Evolutionary conservation across 2,329 filamentous ascomycete species (phyloP), one percentile per base, ranked within the genome.

Genomic region (Diatrype stigma): DNA sequence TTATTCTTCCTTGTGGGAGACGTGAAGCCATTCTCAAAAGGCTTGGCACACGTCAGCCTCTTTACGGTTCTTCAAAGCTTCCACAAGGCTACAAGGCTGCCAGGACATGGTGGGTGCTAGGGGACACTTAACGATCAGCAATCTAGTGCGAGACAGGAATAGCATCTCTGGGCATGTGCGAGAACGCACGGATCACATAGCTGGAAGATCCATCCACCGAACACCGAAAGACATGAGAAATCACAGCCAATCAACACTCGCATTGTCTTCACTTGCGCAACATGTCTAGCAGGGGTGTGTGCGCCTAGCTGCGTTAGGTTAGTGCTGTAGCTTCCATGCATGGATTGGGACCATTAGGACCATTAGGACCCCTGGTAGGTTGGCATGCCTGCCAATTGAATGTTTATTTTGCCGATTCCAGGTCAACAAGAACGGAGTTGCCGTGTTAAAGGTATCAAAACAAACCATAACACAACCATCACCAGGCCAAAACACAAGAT

Each of bases 381-480:
- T n/a, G n/a, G n/a, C 22, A 23, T 44, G n/a, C 40, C 40, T 23
- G 22, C 22, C 22, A 44, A 44, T 44, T 23, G 19, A 40, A 19
- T 22, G 37, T 28, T 44, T 44, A 44, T 44, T 44, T 44, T 44
- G 21, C 22, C 16, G 22, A n/a, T 17, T 44, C 40, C 22, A 28
- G 40, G 40, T 44, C 40, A 44, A 44, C 40, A 44, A 44, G 40
- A 44, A 44, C 22, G 12, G 40, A 44, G 40, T 44, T 44, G 21
- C 40, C 40, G 7, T 44, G 40, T n/a, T 11, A 44, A 23, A 21
- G 22, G 16, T 11, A 44, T 44, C 40, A 44, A 44, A 44, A 44
- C 40, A 44, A 44, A 44, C 40, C 40, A 44, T 44, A 44, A 44
- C 40, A 44, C 22, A 44, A 44, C 37, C 37, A 22, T 40, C 19